Conservation (phyloP, 2,329 filamentous ascomycete species). For the Periconia macrospinosa region DNA sequence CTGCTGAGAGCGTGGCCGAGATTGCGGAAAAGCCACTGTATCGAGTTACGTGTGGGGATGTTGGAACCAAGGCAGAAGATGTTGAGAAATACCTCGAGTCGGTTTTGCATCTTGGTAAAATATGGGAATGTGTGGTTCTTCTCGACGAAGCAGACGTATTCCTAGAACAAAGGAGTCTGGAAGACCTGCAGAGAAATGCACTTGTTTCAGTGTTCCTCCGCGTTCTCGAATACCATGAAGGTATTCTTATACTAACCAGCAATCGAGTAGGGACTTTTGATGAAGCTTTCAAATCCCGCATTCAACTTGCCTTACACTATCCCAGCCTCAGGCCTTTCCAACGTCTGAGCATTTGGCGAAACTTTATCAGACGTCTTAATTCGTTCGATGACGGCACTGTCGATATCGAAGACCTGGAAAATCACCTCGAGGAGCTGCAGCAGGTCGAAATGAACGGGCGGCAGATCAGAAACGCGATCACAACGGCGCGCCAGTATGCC, state of each 20-base stretch:
- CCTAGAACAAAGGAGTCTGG: conserved; percentile 51
- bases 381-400: conserved; percentile 2
- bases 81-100: conserved; percentile 52
- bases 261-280: conserved; percentile 27
- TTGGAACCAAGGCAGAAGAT: conserved; percentile 44
- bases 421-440: background rate
- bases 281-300: conserved; percentile 20
- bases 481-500: conserved; percentile 7
- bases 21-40: background rate
- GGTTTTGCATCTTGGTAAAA: conserved; percentile 52
- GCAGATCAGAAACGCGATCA: conserved; percentile 17
- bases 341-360: conserved; percentile 7
- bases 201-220: conserved; percentile 46
- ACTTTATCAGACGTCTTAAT: background rate
- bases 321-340: conserved; percentile 47
- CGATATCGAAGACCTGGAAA: background rate
- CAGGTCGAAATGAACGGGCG: conserved; percentile 8
- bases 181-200: conserved; percentile 54
- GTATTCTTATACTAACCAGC: conserved; percentile 16
- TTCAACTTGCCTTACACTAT: conserved; percentile 39
- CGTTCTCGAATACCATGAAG: conserved; percentile 75
- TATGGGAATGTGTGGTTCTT: conserved; percentile 56
- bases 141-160: conserved; percentile 60
- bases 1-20: conserved; percentile 1
- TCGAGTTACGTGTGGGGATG: conserved; percentile 51